Percentiles rank a stretch among this genome's conserved stretches.
Conservation (phyloP, 805 yeast species). For the Candida tallmaniae region DNA sequence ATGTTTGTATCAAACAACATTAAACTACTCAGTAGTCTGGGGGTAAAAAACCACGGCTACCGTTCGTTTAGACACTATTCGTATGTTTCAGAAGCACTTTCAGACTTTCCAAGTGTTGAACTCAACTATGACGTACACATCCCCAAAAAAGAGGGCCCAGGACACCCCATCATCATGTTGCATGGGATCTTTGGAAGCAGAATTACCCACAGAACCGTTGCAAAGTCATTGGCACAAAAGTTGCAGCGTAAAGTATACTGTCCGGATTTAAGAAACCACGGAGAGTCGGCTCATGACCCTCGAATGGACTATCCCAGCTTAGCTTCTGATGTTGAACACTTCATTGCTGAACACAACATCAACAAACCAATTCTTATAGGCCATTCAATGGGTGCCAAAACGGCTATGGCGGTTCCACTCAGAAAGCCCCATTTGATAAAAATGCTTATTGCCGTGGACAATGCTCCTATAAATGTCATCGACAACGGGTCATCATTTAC, state of each 20-base stretch:
- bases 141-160: constrained; percentile 18
- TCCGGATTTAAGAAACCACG: constrained; percentile 85
- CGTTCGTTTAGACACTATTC: neutral
- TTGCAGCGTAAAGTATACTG: constrained; percentile 59
- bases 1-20: too few relatives aligned
- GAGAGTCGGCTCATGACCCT: constrained; percentile 75
- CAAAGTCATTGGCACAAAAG: constrained; percentile 46
- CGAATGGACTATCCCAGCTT: constrained; percentile 75
- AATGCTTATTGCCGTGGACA: constrained; percentile 75
- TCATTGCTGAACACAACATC: constrained; percentile 37
- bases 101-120: constrained; percentile 46
- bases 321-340: constrained; percentile 80
- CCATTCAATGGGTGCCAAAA: constrained; percentile 91
- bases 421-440: constrained; percentile 59
- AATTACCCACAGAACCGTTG: constrained; percentile 77
- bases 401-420: constrained; percentile 83
- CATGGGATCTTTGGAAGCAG: constrained; percentile 91
- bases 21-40: too few relatives aligned
- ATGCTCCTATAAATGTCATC: constrained; percentile 71
- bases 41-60: neutral
- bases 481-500: constrained; percentile 56
- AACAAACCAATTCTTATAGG: constrained; percentile 63
- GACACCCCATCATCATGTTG: constrained; percentile 67
- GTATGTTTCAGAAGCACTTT: constrained; percentile 24
- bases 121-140: constrained; percentile 49